phyloP scores from a whole-genome alignment of 2,329 filamentous ascomycete genomes.

The Sclerotiophoma versabilis region DNA sequence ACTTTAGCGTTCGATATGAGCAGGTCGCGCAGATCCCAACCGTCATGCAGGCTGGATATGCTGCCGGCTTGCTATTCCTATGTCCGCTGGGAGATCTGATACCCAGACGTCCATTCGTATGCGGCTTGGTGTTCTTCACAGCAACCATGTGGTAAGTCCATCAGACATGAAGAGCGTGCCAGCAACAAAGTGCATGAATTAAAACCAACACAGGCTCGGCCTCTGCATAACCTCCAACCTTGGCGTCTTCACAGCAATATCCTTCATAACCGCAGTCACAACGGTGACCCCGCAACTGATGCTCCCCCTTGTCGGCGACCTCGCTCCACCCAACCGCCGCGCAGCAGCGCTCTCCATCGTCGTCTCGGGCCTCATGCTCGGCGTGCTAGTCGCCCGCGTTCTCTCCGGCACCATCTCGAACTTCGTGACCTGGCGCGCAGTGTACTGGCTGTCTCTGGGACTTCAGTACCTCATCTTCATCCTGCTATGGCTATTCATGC shows the following conservation, averaged over 20 bases:
- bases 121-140: constrained; percentile 71
- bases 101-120: constrained; percentile 71
- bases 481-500: constrained; percentile 76
- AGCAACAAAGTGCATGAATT: not conserved
- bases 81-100: constrained; percentile 78
- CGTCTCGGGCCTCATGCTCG: constrained; percentile 76
- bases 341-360: constrained; percentile 76
- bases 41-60: constrained; percentile 80
- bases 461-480: constrained; percentile 72
- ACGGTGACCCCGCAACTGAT: constrained; percentile 79
- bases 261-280: constrained; percentile 76
- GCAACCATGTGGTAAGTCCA: constrained; percentile 67
- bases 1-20: constrained; percentile 75
- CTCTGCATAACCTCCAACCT: constrained; percentile 74
- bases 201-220: constrained; percentile 57
- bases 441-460: constrained; percentile 80
- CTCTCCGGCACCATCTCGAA: constrained; percentile 78
- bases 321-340: constrained; percentile 72
- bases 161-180: no score
- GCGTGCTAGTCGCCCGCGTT: constrained; percentile 77
- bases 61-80: constrained; percentile 73
- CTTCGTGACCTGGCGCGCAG: constrained; percentile 75
- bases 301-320: constrained; percentile 80
- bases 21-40: constrained; percentile 73
- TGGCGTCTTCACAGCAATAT: constrained; percentile 70